phyloP scores from a whole-genome alignment of 495 filamentous ascomycete genomes.

The Darksidea phi region DNA sequence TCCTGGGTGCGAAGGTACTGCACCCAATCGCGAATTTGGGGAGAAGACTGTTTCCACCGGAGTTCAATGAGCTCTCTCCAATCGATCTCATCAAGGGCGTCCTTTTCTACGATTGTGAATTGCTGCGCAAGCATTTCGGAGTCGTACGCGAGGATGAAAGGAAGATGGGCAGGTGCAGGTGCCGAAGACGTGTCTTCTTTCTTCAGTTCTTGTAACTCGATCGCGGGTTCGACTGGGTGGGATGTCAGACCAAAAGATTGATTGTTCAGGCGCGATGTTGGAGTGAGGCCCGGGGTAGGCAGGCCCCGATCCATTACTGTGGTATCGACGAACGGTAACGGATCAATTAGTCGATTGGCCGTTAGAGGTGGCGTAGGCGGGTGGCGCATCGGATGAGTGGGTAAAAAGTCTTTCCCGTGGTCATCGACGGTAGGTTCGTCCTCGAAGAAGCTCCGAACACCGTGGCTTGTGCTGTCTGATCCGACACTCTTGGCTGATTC shows the following conservation, averaged over 20 bases:
- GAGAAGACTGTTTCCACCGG: constrained; percentile 74
- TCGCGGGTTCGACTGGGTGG: constrained; percentile 24
- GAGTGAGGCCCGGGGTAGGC: constrained; percentile 34
- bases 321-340: constrained; percentile 23
- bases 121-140: constrained; percentile 89
- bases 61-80: constrained; percentile 97
- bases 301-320: constrained; percentile 18
- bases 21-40: constrained; percentile 79
- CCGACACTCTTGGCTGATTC: constrained; percentile 64
- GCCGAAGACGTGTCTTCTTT: constrained; percentile 20
- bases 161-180: constrained; percentile 64
- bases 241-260: constrained; percentile 26
- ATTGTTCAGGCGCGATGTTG: constrained; percentile 30
- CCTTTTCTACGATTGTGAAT: constrained; percentile 93
- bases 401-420: constrained; percentile 50
- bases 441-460: constrained; percentile 46
- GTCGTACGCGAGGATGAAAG: constrained; percentile 89
- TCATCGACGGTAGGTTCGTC: constrained; percentile 43
- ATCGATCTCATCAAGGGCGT: constrained; percentile 92
- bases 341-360: constrained; percentile 28
- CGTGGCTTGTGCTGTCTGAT: constrained; percentile 41
- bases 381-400: constrained; percentile 65
- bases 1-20: constrained; percentile 81
- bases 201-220: constrained; percentile 34
- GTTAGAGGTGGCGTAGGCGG: constrained; percentile 81